Conservation (phyloP, 192 early-diverging fungal genomes). For the Coemansia sp. region DNA sequence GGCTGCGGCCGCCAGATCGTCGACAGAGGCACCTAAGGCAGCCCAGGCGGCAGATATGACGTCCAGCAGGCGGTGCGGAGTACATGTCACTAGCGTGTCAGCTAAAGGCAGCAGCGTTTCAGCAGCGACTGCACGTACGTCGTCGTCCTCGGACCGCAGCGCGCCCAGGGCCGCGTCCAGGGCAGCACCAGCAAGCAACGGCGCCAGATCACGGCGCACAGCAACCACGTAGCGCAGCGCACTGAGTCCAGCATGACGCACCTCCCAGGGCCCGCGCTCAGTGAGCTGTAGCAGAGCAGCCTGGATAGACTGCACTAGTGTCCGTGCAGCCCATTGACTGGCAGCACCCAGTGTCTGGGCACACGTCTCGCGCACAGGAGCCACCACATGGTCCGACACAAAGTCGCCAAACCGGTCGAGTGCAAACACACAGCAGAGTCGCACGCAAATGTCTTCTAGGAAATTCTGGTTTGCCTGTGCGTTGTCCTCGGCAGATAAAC, state of each 20-base stretch:
- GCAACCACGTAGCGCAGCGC: slow-evolving; percentile 95
- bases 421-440: slow-evolving; percentile 90
- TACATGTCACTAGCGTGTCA: slow-evolving; percentile 66
- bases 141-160: slow-evolving; percentile 85
- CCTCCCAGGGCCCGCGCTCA: slow-evolving; percentile 71
- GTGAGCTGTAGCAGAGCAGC: slow-evolving; percentile 59
- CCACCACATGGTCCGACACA: slow-evolving; percentile 90
- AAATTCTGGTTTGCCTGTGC: slow-evolving; percentile 64
- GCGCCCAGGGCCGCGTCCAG: slow-evolving; percentile 82
- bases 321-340: slow-evolving; percentile 57
- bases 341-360: slow-evolving; percentile 76
- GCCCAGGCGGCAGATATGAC: slow-evolving; percentile 84
- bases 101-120: slow-evolving; percentile 86
- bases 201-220: slow-evolving; percentile 81
- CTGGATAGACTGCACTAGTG: slow-evolving; percentile 54
- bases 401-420: slow-evolving; percentile 97
- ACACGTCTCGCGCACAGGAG: slow-evolving; percentile 94
- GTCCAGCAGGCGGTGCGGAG: slow-evolving; percentile 63
- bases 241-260: slow-evolving; percentile 85
- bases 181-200: slow-evolving; percentile 66
- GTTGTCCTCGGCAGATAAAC: slow-evolving; percentile 57
- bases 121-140: slow-evolving; percentile 90
- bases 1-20: slow-evolving; percentile 92
- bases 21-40: slow-evolving; percentile 79
- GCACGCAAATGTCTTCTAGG: slow-evolving; percentile 84